These are phyloP conservation scores for Boletus sp. DNA, from an alignment of 768 basidiomycete genomes.

Conservation along the genomic window DNA sequence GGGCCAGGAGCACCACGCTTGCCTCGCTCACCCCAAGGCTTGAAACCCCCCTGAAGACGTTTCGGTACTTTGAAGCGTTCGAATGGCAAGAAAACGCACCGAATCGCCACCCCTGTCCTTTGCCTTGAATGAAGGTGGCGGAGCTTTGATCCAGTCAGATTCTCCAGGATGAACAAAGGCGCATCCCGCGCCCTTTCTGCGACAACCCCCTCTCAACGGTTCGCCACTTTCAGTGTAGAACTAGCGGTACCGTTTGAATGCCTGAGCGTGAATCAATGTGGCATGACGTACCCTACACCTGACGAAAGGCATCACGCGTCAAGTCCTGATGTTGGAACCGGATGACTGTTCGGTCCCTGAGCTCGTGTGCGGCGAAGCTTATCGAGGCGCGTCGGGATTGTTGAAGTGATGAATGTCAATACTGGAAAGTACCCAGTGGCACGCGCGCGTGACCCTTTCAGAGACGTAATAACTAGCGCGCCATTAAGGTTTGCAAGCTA, in stretches of 20 bases:
- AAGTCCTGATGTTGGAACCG: background rate
- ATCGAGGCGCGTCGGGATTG: conserved; percentile 1
- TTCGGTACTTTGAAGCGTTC: background rate
- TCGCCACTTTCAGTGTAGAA: conserved; percentile 31
- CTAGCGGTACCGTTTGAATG: conserved; percentile 12
- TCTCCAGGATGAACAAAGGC: conserved; percentile 31
- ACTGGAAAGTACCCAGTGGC: background rate
- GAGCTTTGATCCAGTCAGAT: conserved; percentile 21
- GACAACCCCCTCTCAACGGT: conserved; percentile 28
- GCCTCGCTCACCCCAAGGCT: conserved; percentile 4
- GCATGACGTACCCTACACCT: conserved; percentile 24
- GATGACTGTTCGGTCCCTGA: background rate
- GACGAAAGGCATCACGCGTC: conserved; percentile 20
- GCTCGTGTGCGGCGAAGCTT: background rate
- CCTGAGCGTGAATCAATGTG: conserved; percentile 1
- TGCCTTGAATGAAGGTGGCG: conserved; percentile 1
- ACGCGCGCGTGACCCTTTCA: background rate
- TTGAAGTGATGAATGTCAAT: background rate
- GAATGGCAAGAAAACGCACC: conserved; percentile 11
- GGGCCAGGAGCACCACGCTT: background rate
- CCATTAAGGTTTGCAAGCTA: background rate
- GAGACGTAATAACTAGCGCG: background rate
- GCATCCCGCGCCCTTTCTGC: conserved; percentile 19
- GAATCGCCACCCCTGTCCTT: conserved; percentile 16
- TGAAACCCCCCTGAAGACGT: conserved; percentile 6